These are phyloP conservation scores for Berkeleyomyces basicola DNA, from an alignment of 2,329 filamentous ascomycete genomes.

Conservation along the genomic window DNA sequence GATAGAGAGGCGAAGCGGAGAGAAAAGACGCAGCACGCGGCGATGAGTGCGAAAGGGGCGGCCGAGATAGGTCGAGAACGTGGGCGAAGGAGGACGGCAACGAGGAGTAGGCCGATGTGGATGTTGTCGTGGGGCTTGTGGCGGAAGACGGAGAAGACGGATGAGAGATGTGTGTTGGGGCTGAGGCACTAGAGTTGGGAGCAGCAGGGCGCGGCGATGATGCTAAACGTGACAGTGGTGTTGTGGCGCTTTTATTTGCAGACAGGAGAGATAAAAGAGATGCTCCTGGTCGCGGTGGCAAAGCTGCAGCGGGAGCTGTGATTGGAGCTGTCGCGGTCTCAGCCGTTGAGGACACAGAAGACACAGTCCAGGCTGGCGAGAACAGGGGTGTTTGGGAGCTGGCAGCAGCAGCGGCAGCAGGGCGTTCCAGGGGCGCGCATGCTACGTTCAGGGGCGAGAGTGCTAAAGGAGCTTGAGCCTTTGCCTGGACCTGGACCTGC, in stretches of 20 bases:
- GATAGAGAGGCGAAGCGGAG: slow-evolving; percentile 3
- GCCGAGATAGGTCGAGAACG: slow-evolving; percentile 18
- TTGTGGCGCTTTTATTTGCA: background rate
- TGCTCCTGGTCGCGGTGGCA: background rate
- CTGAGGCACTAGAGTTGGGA: background rate
- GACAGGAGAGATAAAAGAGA: background rate
- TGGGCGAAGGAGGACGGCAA: slow-evolving; percentile 18
- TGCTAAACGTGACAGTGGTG: background rate
- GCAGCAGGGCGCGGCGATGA: slow-evolving; percentile 3
- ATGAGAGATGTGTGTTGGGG: background rate
- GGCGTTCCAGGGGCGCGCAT: too few relatives aligned
- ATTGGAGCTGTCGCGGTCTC: background rate
- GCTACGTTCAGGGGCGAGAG: too few relatives aligned
- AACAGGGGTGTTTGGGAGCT: background rate
- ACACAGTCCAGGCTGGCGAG: background rate
- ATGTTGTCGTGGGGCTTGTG: background rate
- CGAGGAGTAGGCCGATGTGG: background rate
- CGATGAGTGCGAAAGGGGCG: slow-evolving; percentile 10
- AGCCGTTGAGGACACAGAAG: background rate
- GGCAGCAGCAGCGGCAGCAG: background rate
- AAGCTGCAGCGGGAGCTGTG: background rate
- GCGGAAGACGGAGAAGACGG: background rate
- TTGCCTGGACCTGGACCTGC: background rate
- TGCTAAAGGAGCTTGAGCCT: slow-evolving; percentile 3
- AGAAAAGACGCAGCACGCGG: slow-evolving; percentile 3